These are phyloP conservation scores for Aureobasidium sp. DNA, from an alignment of 2,329 filamentous ascomycete species.

Conservation along the genomic window DNA sequence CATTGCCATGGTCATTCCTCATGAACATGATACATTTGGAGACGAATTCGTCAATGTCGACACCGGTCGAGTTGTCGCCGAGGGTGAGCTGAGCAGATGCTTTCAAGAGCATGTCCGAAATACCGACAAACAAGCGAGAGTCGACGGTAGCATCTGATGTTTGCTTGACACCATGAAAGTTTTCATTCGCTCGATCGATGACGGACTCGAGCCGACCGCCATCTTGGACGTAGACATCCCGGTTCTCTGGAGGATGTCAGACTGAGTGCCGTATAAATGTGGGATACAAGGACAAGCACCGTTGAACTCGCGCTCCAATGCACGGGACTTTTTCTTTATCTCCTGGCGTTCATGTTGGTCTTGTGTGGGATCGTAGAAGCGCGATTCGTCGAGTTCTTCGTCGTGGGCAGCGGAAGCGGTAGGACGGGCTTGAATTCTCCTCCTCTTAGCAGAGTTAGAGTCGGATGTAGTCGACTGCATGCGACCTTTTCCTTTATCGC, in stretches of 20 bases:
- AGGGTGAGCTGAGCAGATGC: constrained; percentile 67
- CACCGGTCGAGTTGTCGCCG: constrained; percentile 62
- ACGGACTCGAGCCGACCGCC: constrained; percentile 51
- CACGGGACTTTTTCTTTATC: constrained; percentile 61
- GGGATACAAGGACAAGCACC: constrained; percentile 32
- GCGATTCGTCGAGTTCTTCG: constrained; percentile 24
- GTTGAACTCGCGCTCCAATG: constrained; percentile 54
- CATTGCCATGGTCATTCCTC: constrained; percentile 40
- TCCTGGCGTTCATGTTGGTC: constrained; percentile 62
- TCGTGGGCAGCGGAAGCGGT: constrained; percentile 19
- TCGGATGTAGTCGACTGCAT: constrained; percentile 35
- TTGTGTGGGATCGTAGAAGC: constrained; percentile 75
- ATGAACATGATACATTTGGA: constrained; percentile 86
- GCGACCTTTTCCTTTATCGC: constrained; percentile 36
- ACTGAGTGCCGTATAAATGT: too few relatives aligned
- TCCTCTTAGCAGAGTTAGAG: constrained; percentile 19
- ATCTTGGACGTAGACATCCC: constrained; percentile 60
- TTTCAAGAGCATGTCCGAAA: constrained; percentile 71
- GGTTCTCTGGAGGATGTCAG: constrained; percentile 47
- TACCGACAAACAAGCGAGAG: constrained; percentile 72
- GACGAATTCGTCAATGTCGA: constrained; percentile 88
- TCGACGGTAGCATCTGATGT: constrained; percentile 88
- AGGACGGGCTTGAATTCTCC: constrained; percentile 15
- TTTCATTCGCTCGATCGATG: constrained; percentile 37
- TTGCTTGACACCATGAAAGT: constrained; percentile 63